Evolutionary conservation across 116 monocot species (phyloP), one percentile per base, ranked within the genome.

Genomic region (Thalassia testudinum): DNA sequence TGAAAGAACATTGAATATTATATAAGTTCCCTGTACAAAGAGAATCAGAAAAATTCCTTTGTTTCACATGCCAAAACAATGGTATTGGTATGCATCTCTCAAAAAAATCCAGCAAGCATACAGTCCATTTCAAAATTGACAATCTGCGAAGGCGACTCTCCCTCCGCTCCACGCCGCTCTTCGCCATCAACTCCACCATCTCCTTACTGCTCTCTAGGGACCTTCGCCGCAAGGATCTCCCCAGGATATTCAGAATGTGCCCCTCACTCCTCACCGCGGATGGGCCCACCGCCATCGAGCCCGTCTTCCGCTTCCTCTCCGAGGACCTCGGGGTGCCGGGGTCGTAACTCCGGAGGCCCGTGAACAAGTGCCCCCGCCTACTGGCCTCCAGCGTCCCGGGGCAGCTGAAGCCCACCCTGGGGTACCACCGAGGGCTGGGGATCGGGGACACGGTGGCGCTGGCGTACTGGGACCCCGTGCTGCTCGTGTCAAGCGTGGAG

Each of bases 331-430:
- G 47, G 8, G 59, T 91, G 11, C 76, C 71, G 0, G 67, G 57
- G 17, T 10, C 52, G 27, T 22, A 66, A 42, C 53, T 71, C 64
- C 56, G 86, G 11, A 48, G 62, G 12, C 65, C 68, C 34, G 45
- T 92, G 42, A 77, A 74, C 58, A 92, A 86, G 62, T 92, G 92
- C 71, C 92, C 92, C 0, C 58, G 82, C 7, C 55, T 92, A 16
- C 77, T 92, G 0, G 68, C 54, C 21, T 70, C 70, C 27, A 79
- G 79, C 52, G 86, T 78, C 29, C 47, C 67, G 0, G 86, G 86
- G 57, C 92, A 85, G 70, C 79, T 92, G 37, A 52, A 43, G 18
- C 86, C 82, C 13, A 72, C 82, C 11, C 72, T 86, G 17, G 26
- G 61, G 30, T 86, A 72, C 62, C 79, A 82, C 10, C 73, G 60